Base-by-base conservation (phyloP, 768 basidiomycete species). In the Daedaleopsis sinensis region DNA sequence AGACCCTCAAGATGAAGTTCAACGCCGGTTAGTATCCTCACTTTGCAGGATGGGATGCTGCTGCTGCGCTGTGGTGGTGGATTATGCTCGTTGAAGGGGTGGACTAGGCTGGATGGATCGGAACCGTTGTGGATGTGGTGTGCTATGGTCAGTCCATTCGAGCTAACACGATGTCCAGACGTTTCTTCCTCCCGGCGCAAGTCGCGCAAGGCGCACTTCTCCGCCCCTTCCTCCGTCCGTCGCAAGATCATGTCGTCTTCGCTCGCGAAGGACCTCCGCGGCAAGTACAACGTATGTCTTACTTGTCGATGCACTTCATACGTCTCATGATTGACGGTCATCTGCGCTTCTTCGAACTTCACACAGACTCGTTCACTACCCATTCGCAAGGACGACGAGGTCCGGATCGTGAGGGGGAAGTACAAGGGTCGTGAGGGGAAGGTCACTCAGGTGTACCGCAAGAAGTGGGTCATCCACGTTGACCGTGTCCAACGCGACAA, bases 361-460 rank as follows among this genome's bases (percentile, higher is more conserved):
- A 9, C 23, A 46, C 68, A 96, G 94, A 79, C 87, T 68, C 95
- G 95, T 67, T 93, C 96, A 60, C 79, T 98, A 62, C 94, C 97
- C 58, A 87, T 98, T 72, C 91, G 97, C 73, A 98, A 98, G 78
- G 96, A 98, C 70, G 96, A 99, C 76, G 96, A 98, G 80, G 96
- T 98, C 66, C 83, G 90, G 73, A 94, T 99, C 70, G 93, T 98
- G 62, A 86, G 96, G 66, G 96, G 96, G 58, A 96, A 96, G 78
- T 95, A 97, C 87, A 97, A 97, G 84, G 96, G 97, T 54, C 87
- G 95, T 73, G 96, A 99, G 84, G 96, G 96, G 72, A 98, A 98
- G 82, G 88, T 99, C 65, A 93, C 93, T 62, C 90, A 95, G 79
- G 96, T 98, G 66, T 96, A 96, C 85, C 91, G 96, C 77, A 96